Conservation (phyloP, 331 rosid species). For the Pyracantha coccinea region DNA sequence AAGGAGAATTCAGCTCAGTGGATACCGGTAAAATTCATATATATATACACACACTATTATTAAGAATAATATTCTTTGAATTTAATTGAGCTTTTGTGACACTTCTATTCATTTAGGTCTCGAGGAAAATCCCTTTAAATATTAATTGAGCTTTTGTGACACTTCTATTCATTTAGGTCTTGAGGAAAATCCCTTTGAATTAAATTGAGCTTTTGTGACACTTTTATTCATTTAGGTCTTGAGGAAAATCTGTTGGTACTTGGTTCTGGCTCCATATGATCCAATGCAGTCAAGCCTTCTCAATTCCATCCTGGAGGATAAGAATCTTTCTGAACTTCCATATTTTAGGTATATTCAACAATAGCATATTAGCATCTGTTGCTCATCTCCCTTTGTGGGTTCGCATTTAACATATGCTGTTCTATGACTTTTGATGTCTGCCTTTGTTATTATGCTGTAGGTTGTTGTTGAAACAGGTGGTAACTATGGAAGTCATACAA, state of each 20-base stretch:
- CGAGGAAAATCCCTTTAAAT: not conserved
- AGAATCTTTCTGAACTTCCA: constrained; percentile 78
- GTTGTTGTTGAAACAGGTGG: constrained; percentile 76
- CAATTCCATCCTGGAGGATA: constrained; percentile 90
- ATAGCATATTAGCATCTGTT: not conserved
- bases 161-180: no score
- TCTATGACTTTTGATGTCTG: not conserved
- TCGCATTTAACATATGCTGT: constrained; percentile 2
- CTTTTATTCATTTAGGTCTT: constrained; percentile 42
- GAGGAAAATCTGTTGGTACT: constrained; percentile 96
- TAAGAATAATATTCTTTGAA: not conserved
- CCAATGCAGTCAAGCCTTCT: constrained; percentile 99
- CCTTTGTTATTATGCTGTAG: constrained; percentile 27
- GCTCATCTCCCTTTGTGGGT: not conserved
- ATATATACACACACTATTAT: not conserved
- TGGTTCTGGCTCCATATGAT: constrained; percentile 80
- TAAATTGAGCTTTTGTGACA: constrained; percentile 14
- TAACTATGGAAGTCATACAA: constrained; percentile 92
- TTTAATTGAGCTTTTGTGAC: constrained; percentile 1
- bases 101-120: no score
- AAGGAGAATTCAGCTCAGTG: constrained; percentile 69
- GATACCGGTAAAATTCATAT: constrained; percentile 52
- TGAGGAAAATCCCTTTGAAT: not conserved
- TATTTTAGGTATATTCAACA: constrained; percentile 47
- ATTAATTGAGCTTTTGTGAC: not conserved